Conservation (phyloP, 306 rosid species). For the Gillenia trifoliata region DNA sequence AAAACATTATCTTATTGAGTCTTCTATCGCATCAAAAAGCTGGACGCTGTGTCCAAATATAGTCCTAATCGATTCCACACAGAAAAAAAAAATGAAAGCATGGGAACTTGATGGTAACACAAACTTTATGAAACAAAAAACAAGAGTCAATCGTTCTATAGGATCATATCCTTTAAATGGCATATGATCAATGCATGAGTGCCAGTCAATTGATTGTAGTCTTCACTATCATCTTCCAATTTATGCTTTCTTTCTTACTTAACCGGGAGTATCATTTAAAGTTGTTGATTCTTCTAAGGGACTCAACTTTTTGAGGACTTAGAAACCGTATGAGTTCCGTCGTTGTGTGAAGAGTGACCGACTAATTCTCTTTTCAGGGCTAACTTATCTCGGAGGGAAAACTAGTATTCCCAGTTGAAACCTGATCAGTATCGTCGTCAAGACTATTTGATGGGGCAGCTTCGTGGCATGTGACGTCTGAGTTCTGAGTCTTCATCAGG, state of each 20-base stretch:
- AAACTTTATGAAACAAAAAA: background rate
- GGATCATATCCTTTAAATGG: background rate
- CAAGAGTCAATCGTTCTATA: background rate
- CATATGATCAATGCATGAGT: background rate
- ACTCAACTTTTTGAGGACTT: background rate
- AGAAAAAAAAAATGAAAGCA: background rate
- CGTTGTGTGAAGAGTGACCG: background rate
- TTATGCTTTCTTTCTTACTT: background rate
- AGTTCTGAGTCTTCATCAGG: conserved; percentile 12
- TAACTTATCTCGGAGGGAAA: conserved; percentile 35
- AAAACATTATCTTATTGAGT: background rate
- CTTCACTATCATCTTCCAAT: background rate
- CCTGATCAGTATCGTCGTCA: conserved; percentile 2
- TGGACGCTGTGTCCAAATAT: background rate
- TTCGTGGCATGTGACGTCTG: conserved; percentile 9
- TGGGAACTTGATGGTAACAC: background rate
- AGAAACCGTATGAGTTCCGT: background rate
- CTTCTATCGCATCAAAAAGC: background rate
- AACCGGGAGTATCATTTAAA: background rate
- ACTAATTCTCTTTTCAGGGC: background rate
- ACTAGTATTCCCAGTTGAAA: conserved; percentile 12
- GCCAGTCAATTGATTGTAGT: background rate
- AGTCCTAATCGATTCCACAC: background rate
- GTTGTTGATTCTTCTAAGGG: background rate
- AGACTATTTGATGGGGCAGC: conserved; percentile 13